Conservation (phyloP, 2,329 filamentous ascomycete genomes). For the Pyrenophora teres region DNA sequence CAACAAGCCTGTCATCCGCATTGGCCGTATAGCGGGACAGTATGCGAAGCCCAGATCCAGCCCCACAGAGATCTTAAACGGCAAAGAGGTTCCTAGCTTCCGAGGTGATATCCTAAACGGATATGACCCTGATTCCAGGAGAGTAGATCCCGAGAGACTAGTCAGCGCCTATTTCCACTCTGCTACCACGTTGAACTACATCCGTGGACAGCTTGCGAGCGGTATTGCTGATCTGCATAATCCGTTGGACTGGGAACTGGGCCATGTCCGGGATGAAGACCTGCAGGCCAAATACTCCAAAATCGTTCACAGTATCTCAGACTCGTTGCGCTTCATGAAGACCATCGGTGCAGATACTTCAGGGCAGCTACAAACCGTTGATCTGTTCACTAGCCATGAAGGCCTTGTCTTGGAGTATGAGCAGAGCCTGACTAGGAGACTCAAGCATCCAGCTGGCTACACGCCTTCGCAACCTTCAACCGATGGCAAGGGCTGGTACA, state of each 20-base stretch:
- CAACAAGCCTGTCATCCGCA: conserved; percentile 83
- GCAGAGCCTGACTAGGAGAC: conserved; percentile 77
- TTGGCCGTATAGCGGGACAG: conserved; percentile 95
- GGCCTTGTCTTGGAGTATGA: conserved; percentile 94
- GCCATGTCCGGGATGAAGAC: conserved; percentile 82
- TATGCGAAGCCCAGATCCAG: conserved; percentile 95
- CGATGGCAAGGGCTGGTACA: conserved; percentile 73
- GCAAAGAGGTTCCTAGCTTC: conserved; percentile 84
- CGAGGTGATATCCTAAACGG: conserved; percentile 95
- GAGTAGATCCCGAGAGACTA: conserved; percentile 80
- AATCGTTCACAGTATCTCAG: conserved; percentile 84
- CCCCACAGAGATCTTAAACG: conserved; percentile 80
- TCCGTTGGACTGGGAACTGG: conserved; percentile 91
- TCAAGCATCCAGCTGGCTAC: conserved; percentile 65
- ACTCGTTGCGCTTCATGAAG: conserved; percentile 90
- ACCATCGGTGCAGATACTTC: conserved; percentile 89
- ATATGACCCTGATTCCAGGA: conserved; percentile 73
- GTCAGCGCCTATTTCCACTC: conserved; percentile 96
- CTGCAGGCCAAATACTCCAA: conserved; percentile 84
- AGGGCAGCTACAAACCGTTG: conserved; percentile 84
- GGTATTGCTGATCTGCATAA: conserved; percentile 93
- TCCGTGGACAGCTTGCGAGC: conserved; percentile 79
- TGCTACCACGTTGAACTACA: conserved; percentile 90
- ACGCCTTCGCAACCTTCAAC: conserved; percentile 31
- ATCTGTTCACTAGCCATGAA: conserved; percentile 95